Evolutionary conservation across 2,329 filamentous ascomycete genomes (phyloP), one percentile per base, ranked within the genome.

Genomic region (Diaporthe aspalathi): DNA sequence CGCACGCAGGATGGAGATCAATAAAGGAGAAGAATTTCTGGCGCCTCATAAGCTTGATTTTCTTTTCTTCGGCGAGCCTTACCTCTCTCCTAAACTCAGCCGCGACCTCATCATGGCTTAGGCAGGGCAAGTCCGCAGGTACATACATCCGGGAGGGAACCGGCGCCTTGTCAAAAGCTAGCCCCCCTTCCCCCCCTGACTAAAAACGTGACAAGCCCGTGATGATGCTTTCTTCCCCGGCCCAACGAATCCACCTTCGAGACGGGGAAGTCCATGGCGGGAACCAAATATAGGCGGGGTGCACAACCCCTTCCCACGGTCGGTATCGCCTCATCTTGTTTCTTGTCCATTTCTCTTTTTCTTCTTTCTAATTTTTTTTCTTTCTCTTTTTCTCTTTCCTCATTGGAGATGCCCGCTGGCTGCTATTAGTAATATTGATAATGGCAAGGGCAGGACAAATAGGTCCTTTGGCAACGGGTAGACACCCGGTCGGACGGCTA

Each of bases 191-290:
- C 22, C 9, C 54, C 22, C 57, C 35, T 54, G 52, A 22, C 52
- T 35, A 35, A 35, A 35, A 22, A 14, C n/a, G 22, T 12, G 32
- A 20, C n/a, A n/a, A n/a, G n/a, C n/a, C n/a, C n/a, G n/a, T n/a
- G 43, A 50, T 20, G 8, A 27, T 40, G 40, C 9, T 27, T 24
- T 9, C 22, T 14, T 22, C 27, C 27, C 35, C 27, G 54, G n/a
- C 54, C 54, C 38, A 12, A 62, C 29, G 24, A 43, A 20, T 11
- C 57, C 45, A n/a, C n/a, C n/a, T n/a, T n/a, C n/a, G n/a, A n/a
- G n/a, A n/a, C n/a, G n/a, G 27, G 57, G 57, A 47, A n/a, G n/a
- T 63, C 43, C 57, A 63, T 63, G 43, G 43, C 20, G 49, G 11
- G 60, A 22, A 63, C 27, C 60, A 63, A n/a, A 4, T 63, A 35